Evolutionary conservation across 2,329 filamentous ascomycete species (phyloP), one percentile per base, ranked within the genome.

Genomic region (Cladosporium oxysporum): DNA sequence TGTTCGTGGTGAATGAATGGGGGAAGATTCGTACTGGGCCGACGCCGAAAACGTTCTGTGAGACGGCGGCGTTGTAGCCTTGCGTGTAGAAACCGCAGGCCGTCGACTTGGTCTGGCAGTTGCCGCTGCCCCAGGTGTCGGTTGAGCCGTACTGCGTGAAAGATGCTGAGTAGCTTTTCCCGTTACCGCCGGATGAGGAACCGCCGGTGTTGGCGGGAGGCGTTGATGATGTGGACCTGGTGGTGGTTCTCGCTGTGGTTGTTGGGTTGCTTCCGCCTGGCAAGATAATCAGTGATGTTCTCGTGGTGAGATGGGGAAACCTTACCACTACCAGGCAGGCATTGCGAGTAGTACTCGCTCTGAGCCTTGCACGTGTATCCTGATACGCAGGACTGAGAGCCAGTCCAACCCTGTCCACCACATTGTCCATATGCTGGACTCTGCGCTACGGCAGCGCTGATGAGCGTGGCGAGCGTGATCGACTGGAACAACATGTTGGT

Each of bases 11-110:
- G 60, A 4, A 18, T 3, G 18, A 1, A 21, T n/a, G 52, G 16
- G 50, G 18, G 33, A 8, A 29, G 5, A 2, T 33, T 29, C 55
- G 28, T 57, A 66, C 63, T 18, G 73, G 72, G 11, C 75, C 78
- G 18, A 74, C 76, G 61, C 80, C 79, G 68, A 75, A 80, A 47
- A 76, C 69, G 67, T 79, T 79, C 66, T 80, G 74, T 7, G 74
- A 76, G 28, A 78, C 74, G 52, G 78, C 79, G 12, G 76, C 79
- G 41, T 73, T 73, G 69, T 72, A 78, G 64, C 78, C 77, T 12
- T 70, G 71, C 26, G 73, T 73, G 67, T 72, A 78, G 69, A 76
- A 76, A 49, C 75, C 78, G 66, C 76, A 78, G 52, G 79, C 78
- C 18, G 76, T 76, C 21, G 75, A 76, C 58, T 73, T 71, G 58